A percentile compares a stretch with the other conserved stretches of the same genome.
phyloP scores from a whole-genome alignment of 1,139 yeast genomes.

The Taphrina communis region DNA sequence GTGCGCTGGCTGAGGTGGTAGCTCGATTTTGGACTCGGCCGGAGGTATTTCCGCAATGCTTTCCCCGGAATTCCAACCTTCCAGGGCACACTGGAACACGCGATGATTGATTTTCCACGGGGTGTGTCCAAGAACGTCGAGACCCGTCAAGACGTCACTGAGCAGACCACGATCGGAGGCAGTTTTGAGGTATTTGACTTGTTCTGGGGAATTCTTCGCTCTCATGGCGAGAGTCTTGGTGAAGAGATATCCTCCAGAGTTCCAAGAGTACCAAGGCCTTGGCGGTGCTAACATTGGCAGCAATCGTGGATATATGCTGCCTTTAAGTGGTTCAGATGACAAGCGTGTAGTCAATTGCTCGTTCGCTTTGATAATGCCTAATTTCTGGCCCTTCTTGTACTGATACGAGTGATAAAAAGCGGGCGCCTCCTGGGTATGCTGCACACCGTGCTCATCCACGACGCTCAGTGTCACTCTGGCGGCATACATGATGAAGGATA shows the following conservation, averaged over 20 bases:
- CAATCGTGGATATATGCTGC: conserved; percentile 81
- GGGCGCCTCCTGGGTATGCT: conserved; percentile 75
- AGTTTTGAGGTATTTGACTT: conserved; percentile 81
- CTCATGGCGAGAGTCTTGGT: conserved; percentile 70
- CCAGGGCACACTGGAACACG: conserved; percentile 70
- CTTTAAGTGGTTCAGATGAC: conserved; percentile 69
- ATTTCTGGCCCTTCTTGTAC: conserved; percentile 73
- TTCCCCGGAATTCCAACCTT: conserved; percentile 86
- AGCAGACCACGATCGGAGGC: conserved; percentile 75
- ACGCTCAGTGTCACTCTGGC: conserved; percentile 82
- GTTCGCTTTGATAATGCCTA: conserved; percentile 84
- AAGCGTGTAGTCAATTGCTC: conserved; percentile 67
- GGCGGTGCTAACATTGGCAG: conserved; percentile 94
- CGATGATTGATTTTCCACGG: conserved; percentile 89
- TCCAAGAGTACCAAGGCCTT: conserved; percentile 79
- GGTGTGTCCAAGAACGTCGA: conserved; percentile 85
- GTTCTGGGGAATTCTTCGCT: conserved; percentile 87
- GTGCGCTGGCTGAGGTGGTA: conserved; percentile 70
- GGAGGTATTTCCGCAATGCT: conserved; percentile 80
- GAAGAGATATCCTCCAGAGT: conserved; percentile 82
- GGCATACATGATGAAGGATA: conserved; percentile 75
- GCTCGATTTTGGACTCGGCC: conserved; percentile 56
- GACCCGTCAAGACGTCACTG: conserved; percentile 72
- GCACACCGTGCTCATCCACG: conserved; percentile 76
- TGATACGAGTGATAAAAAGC: conserved; percentile 91